These are phyloP conservation scores for Gossypium stocksii DNA, from an alignment of 345 rosid species.

Conservation along the genomic window DNA sequence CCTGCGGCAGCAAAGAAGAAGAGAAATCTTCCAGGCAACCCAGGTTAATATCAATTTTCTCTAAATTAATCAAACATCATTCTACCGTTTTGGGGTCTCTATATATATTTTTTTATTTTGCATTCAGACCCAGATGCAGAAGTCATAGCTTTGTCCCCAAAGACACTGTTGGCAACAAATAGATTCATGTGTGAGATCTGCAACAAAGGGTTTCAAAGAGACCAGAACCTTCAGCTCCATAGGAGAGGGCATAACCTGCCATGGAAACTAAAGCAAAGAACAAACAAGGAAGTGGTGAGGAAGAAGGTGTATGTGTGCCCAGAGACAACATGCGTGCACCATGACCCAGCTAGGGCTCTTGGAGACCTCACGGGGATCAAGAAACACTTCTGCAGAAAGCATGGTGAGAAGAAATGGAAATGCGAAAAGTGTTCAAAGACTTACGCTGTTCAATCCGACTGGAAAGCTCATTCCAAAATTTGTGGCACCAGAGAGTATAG, in stretches of 20 bases:
- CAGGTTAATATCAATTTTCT: conserved; percentile 28
- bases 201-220: conserved; percentile 59
- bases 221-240: conserved; percentile 68
- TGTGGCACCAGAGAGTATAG: conserved; percentile 64
- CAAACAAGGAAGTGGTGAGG: conserved; percentile 36
- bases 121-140: conserved; percentile 56
- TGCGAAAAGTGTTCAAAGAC: conserved; percentile 56
- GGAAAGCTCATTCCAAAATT: conserved; percentile 65
- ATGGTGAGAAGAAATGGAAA: conserved; percentile 67
- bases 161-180: conserved; percentile 41
- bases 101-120: background rate
- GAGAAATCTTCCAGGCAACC: conserved; percentile 56
- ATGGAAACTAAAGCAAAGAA: conserved; percentile 58
- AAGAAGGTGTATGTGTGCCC: conserved; percentile 61
- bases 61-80: background rate
- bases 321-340: conserved; percentile 49
- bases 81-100: background rate
- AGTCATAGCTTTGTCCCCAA: conserved; percentile 55
- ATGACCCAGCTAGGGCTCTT: conserved; percentile 57
- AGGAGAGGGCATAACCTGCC: conserved; percentile 65
- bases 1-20: conserved; percentile 40
- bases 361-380: conserved; percentile 69
- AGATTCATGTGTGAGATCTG: conserved; percentile 61
- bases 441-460: conserved; percentile 63
- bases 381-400: conserved; percentile 58